Evolutionary conservation across 73 alveolate species (phyloP), one percentile per base, ranked within the genome.

Genomic region (Paramecium sonneborni): DNA sequence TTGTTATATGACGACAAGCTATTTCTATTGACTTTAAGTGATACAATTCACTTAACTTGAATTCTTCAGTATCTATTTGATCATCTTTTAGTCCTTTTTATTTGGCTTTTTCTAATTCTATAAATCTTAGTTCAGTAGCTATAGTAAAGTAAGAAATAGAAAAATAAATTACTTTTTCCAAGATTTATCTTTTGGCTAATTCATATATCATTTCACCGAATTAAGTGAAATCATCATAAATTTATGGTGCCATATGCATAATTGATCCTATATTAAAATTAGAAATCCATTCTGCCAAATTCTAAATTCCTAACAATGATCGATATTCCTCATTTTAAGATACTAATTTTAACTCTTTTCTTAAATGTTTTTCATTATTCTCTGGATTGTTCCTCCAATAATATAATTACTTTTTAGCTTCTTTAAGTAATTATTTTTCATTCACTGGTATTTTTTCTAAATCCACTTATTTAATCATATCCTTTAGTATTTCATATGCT

Each of bases 371-470:
- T 69, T 87, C 93, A 39, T 87, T 87, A 18, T 87, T 87, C 37
- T 87, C 93, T 34, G 93, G 93, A 68, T 87, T 87, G 39, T 87
- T 87, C 20, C 69, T 87, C 93, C 93, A 87, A 69, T 52, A 87
- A 69, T 87, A 87, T 20, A 87, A 41, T 26, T 79, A 44, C 74
- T 69, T 87, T 70, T 56, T 87, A 7, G 93, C 93, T 26, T 87
- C 90, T 87, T 70, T 87, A 3, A 87, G 24, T n/a, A 39, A 18
- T 37, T 76, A 15, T 76, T 76, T 76, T 14, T 87, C 89, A 37
- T 87, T 79, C 0, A 87, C 68, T 39, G 85, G 55, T 1, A 57
- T 35, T 67, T 58, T 35, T 37, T 87, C 93, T 1, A 79, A 39
- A 11, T 87, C 93, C 20, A 38, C 89, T 26, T 68, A 35, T 56